Percentiles rank a stretch among this genome's conserved stretches.
phyloP scores from a whole-genome alignment of 2,329 filamentous ascomycete species.

The Xenoacremonium recifei region DNA sequence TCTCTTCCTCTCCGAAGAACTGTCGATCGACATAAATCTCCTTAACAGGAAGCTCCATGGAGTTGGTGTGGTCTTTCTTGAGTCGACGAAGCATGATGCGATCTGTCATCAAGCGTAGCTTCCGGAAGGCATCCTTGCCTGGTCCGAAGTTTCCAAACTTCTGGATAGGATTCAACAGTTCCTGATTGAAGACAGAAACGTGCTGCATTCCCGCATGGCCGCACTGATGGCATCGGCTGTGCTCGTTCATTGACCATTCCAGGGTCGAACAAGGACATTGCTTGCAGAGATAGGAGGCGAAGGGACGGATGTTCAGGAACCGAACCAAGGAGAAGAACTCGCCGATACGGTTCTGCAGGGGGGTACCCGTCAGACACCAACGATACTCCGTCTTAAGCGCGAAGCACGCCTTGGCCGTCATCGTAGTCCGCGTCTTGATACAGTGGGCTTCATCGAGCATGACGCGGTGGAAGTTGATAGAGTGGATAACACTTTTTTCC shows the following conservation, averaged over 20 bases:
- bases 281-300: slow-evolving; percentile 93
- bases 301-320: slow-evolving; percentile 85
- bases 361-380: slow-evolving; percentile 94
- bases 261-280: slow-evolving; percentile 76
- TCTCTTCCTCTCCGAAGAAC: slow-evolving; percentile 95
- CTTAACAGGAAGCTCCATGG: slow-evolving; percentile 96
- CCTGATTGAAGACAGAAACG: slow-evolving; percentile 79
- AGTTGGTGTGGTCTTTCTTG: slow-evolving; percentile 89
- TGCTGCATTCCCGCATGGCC: slow-evolving; percentile 42
- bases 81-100: slow-evolving; percentile 94
- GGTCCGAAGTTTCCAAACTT: slow-evolving; percentile 58
- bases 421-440: slow-evolving; percentile 87
- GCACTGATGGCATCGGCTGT: slow-evolving; percentile 70
- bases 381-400: slow-evolving; percentile 84
- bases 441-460: slow-evolving; percentile 95
- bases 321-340: slow-evolving; percentile 94
- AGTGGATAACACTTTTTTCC: slow-evolving; percentile 76
- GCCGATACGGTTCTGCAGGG: slow-evolving; percentile 93
- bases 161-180: slow-evolving; percentile 82
- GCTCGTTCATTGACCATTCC: slow-evolving; percentile 77
- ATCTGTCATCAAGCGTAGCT: slow-evolving; percentile 84
- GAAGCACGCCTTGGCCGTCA: slow-evolving; percentile 94
- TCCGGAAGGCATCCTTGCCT: slow-evolving; percentile 71
- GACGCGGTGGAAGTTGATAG: slow-evolving; percentile 82
- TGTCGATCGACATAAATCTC: slow-evolving; percentile 89